Base-by-base conservation (phyloP, 768 basidiomycete genomes). In the Russula olivacea region DNA sequence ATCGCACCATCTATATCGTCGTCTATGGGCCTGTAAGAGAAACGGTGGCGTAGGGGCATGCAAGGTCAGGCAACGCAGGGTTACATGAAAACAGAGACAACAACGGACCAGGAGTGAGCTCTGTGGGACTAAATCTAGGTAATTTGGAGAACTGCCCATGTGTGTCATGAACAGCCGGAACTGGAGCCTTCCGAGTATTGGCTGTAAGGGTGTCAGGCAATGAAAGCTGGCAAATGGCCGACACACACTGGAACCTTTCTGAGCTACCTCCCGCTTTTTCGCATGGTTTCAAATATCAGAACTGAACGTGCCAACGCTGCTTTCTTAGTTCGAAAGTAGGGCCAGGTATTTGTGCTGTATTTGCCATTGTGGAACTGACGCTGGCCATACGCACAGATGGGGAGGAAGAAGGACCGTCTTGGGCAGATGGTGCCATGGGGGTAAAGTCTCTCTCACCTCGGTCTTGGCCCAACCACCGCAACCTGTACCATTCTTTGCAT, bases 401-500 rank as follows among this genome's bases (percentile, higher is more conserved):
- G 19, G 58, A 59, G 2, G 72, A 63, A 15, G 70, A 43, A 15
- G 72, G 43, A 2, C 69, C 55, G 11, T 60, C 65, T 9, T 69
- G 62, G 21, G 63, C 66, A n/a, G 9, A 36, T 25, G 55, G 61
- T 12, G 12, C 54, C 30, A 56, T 17, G 10, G 45, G 50, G 32
- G 56, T 43, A 9, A 68, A 63, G 14, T 70, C 70, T 6, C 69
- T 69, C 12, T 58, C 56, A 25, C 30, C 40, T 32, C 63, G 64
- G 15, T 66, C 63, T 50, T 63, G 62, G 55, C 61, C 53, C 38
- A 72, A 68, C 76, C 82, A 83, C 69, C 79, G 81, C 66, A 83
- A 77, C 68, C 83, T 87, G 89, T 91, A 98, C 9, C 89, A 85
- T 55, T 96, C 91, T 66, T 83, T 81, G 71, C 93, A 94, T 68